These are phyloP conservation scores for Tricholoma saponaceum DNA, from an alignment of 768 basidiomycete genomes.

Conservation along the genomic window DNA sequence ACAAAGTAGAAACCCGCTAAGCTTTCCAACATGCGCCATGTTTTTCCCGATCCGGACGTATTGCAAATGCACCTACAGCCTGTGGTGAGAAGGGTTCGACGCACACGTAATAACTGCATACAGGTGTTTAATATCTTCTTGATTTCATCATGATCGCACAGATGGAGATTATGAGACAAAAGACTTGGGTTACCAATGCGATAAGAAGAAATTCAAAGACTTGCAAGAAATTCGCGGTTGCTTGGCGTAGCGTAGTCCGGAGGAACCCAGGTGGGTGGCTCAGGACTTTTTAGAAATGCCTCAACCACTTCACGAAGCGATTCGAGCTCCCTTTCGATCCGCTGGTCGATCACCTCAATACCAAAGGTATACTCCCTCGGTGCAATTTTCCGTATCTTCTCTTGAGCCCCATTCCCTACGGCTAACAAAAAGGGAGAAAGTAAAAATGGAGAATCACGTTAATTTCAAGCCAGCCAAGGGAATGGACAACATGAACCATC, in stretches of 20 bases:
- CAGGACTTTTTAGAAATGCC: background rate
- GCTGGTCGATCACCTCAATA: background rate
- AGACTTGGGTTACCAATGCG: background rate
- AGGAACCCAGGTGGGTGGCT: slow-evolving; percentile 1
- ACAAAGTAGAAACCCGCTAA: background rate
- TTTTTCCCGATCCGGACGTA: background rate
- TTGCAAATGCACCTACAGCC: background rate
- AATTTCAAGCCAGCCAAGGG: too few species aligned
- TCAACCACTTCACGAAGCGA: background rate
- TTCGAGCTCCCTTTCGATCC: background rate
- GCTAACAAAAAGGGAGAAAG: too few species aligned
- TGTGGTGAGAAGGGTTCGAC: background rate
- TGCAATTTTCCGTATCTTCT: background rate
- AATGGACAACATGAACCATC: too few species aligned
- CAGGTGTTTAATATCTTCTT: background rate
- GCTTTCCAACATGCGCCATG: background rate
- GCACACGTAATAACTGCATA: background rate
- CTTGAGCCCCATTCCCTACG: background rate
- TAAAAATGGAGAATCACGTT: too few species aligned
- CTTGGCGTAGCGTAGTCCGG: background rate
- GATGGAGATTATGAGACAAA: background rate
- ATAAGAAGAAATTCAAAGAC: background rate
- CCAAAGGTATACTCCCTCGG: background rate
- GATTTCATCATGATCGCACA: background rate
- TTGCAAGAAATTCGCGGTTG: background rate